Evolutionary conservation across 176 grass and related monocot species (phyloP).

Genomic region (Cocos nucifera): DNA sequence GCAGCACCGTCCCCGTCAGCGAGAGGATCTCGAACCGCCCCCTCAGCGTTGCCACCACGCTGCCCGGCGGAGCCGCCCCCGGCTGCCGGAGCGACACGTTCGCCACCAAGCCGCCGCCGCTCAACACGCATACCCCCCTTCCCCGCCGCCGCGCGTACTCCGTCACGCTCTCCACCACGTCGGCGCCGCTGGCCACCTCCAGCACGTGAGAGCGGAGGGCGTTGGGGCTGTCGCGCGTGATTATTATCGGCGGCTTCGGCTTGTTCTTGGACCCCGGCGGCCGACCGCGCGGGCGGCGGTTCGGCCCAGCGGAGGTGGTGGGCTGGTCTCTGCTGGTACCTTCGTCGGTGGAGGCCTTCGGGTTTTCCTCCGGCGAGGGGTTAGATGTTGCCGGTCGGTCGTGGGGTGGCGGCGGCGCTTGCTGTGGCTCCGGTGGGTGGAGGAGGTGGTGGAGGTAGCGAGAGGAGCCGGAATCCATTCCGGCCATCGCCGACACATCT

Average conservation of each 20-base stretch:
- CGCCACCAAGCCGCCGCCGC: neutral
- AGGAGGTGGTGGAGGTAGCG: conserved; percentile 4
- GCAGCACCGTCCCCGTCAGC: conserved; percentile 1
- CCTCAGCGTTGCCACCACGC: neutral
- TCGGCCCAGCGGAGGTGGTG: neutral
- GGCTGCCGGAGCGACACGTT: conserved; percentile 2
- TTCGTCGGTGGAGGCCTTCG: neutral
- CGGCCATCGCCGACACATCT: conserved; percentile 14
- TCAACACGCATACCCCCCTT: neutral
- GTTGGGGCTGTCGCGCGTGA: conserved; percentile 7
- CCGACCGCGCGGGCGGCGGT: neutral
- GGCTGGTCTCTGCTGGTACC: neutral
- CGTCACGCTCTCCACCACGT: conserved; percentile 3
- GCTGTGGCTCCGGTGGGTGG: neutral
- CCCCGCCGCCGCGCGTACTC: conserved; percentile 4
- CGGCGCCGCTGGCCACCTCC: neutral
- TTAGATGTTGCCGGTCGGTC: neutral
- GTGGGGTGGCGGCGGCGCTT: too few species aligned
- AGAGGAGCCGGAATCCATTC: conserved; percentile 4
- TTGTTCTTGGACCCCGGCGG: conserved; percentile 5
- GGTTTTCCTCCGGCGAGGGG: neutral
- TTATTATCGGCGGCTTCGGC: conserved; percentile 5
- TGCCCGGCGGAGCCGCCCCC: neutral
- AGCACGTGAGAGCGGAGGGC: conserved; percentile 6
- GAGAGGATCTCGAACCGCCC: conserved; percentile 11